Evolutionary conservation across 106 monocot species (phyloP).

Genomic region (Allium fistulosum): DNA sequence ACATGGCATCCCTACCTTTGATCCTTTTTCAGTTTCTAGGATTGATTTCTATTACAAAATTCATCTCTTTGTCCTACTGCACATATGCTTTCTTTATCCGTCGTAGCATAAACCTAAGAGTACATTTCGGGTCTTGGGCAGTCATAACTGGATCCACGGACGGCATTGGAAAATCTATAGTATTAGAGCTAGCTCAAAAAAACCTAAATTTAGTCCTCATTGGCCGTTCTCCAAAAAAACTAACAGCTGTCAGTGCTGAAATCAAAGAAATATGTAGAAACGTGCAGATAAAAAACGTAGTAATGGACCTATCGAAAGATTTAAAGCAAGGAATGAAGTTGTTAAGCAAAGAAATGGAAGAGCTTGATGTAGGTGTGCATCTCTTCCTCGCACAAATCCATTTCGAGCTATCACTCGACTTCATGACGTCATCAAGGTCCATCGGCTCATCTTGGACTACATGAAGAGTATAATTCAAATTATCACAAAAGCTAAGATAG

Average conservation of each 20-base stretch:
- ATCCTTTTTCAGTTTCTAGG: too few species aligned
- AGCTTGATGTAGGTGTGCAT: conserved; percentile 84
- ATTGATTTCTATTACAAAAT: conserved; percentile 26
- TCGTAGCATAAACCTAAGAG: conserved; percentile 28
- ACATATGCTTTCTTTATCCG: conserved; percentile 35
- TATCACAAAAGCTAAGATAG: too few species aligned
- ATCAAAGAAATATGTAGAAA: conserved; percentile 10
- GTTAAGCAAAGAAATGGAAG: conserved; percentile 42
- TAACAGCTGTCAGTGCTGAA: conserved; percentile 14
- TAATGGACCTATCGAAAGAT: conserved; percentile 59
- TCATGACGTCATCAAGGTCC: too few species aligned
- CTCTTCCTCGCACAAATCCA: too few species aligned
- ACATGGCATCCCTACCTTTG: too few species aligned
- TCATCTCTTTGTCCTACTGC: conserved; percentile 12
- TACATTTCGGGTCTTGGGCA: conserved; percentile 61
- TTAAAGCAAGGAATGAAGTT: conserved; percentile 29
- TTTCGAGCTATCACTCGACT: too few species aligned
- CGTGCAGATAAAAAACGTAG: conserved; percentile 34
- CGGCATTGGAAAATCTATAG: conserved; percentile 60
- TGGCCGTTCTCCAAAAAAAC: conserved; percentile 51
- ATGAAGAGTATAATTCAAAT: too few species aligned
- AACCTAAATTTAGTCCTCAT: conserved; percentile 65
- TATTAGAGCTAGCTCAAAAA: conserved; percentile 37
- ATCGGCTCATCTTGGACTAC: too few species aligned
- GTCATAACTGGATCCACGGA: conserved; percentile 58